These are phyloP conservation scores for Mycena citricolor DNA, from an alignment of 1,284 basidiomycete species.

Conservation along the genomic window DNA sequence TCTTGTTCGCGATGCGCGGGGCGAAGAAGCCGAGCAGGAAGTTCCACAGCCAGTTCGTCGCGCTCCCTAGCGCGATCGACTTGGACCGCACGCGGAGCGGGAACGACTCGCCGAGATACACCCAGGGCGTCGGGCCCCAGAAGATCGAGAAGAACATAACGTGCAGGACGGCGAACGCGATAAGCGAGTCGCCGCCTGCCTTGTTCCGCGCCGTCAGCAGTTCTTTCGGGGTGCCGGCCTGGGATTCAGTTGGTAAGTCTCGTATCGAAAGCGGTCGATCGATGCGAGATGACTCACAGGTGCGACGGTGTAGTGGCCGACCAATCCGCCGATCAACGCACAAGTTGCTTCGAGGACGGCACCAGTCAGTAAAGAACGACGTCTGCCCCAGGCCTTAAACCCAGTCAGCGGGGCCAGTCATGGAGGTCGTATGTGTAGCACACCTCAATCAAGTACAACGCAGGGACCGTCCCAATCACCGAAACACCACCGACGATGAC, in stretches of 20 bases:
- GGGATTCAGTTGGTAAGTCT: background rate
- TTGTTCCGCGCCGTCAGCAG: slow-evolving; percentile 55
- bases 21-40: slow-evolving; percentile 53
- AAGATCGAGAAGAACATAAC: slow-evolving; percentile 72
- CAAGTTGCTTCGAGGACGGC: slow-evolving; percentile 62
- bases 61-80: slow-evolving; percentile 68
- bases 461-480: slow-evolving; percentile 64
- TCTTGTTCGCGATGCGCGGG: slow-evolving; percentile 62
- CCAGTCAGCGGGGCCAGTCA: too few species aligned
- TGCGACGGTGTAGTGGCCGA: slow-evolving; percentile 68
- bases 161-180: slow-evolving; percentile 77
- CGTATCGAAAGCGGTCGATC: background rate
- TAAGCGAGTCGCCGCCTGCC: slow-evolving; percentile 60
- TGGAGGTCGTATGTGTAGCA: background rate
- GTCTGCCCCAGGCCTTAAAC: slow-evolving; percentile 5
- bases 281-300: slow-evolving; percentile 34
- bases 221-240: slow-evolving; percentile 27
- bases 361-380: slow-evolving; percentile 60
- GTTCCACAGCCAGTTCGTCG: slow-evolving; percentile 67
- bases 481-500: slow-evolving; percentile 70
- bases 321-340: slow-evolving; percentile 67
- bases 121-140: slow-evolving; percentile 69
- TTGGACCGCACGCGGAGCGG: slow-evolving; percentile 78
- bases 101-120: slow-evolving; percentile 43
- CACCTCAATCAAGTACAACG: slow-evolving; percentile 55